Conservation (phyloP, 164 flowering plant species). For the Umbilicus rupestris region DNA sequence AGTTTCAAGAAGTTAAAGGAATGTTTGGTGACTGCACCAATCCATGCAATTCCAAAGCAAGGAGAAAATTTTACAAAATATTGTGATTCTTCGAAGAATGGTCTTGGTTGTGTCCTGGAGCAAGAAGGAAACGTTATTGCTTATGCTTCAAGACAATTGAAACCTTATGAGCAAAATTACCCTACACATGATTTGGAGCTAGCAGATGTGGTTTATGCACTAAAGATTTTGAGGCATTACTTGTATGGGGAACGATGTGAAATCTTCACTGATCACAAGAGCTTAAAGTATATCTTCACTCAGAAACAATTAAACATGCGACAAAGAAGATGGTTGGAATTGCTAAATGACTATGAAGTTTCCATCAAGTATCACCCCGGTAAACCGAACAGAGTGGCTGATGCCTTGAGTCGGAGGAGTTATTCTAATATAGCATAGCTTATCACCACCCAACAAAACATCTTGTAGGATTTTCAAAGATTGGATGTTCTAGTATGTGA, state of each 20-base stretch:
- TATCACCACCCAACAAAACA: no score
- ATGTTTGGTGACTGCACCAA: neutral
- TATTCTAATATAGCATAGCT: no score
- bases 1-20: neutral
- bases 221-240: neutral
- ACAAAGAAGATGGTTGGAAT: neutral
- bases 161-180: neutral
- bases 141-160: neutral
- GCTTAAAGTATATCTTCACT: neutral
- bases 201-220: neutral
- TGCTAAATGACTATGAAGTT: neutral
- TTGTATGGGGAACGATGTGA: neutral
- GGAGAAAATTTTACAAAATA: neutral
- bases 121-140: neutral
- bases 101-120: neutral
- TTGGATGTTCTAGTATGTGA: no score
- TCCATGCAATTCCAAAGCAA: neutral
- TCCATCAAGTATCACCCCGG: neutral
- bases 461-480: no score
- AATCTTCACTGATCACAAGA: neutral
- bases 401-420: no score
- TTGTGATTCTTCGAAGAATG: neutral
- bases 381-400: neutral
- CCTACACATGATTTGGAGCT: neutral
- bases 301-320: neutral